Conservation (phyloP, 495 filamentous ascomycete species). For the Echria macrotheca region DNA sequence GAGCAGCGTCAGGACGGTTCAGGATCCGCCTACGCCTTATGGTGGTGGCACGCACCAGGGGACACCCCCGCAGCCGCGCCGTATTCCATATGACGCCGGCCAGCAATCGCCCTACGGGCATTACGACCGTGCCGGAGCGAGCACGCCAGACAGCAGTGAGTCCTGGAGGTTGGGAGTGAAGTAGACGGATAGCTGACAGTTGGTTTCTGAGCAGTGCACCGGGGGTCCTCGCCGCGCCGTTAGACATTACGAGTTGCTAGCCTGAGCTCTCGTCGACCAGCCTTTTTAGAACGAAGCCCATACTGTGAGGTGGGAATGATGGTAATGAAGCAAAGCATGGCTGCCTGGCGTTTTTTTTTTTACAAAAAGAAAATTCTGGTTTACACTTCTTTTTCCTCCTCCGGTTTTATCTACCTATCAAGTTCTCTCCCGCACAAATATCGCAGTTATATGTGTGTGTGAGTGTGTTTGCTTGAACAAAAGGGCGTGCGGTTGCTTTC, state of each 20-base stretch:
- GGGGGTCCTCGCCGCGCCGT: neutral
- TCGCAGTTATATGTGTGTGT: too few relatives aligned
- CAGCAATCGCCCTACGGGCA: conserved; percentile 23
- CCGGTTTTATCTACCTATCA: too few relatives aligned
- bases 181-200: conserved; percentile 35
- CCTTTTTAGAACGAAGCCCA: neutral
- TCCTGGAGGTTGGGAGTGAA: conserved; percentile 51
- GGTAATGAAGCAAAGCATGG: neutral
- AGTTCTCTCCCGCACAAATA: too few relatives aligned
- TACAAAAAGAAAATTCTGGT: too few relatives aligned
- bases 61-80: conserved; percentile 41
- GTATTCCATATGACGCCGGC: conserved; percentile 32
- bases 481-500: too few relatives aligned
- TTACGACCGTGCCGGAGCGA: conserved; percentile 21
- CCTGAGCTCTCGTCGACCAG: neutral
- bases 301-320: neutral
- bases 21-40: conserved; percentile 47
- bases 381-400: too few relatives aligned
- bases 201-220: conserved; percentile 24
- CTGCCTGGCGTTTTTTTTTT: neutral
- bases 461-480: too few relatives aligned
- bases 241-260: neutral
- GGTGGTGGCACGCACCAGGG: conserved; percentile 16
- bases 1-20: conserved; percentile 71
- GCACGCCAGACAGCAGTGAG: conserved; percentile 26